Evolutionary conservation across 2,329 filamentous ascomycete species (phyloP).

Genomic region (Taxawa tesnikishii): DNA sequence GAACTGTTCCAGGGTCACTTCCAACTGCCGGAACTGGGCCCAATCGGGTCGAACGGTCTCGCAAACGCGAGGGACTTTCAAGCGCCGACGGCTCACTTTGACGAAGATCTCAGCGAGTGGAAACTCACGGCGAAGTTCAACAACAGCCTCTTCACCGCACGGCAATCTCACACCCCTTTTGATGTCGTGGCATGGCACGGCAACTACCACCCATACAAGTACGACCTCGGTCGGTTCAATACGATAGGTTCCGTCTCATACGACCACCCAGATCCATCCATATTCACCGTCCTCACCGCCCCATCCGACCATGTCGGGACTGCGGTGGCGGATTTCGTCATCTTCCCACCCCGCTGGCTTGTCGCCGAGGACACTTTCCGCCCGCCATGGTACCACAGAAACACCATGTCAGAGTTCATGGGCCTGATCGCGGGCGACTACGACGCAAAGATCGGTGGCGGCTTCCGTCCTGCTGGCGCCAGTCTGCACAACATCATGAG

Average conservation of each 20-base stretch:
- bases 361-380: slow-evolving; percentile 59
- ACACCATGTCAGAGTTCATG: slow-evolving; percentile 57
- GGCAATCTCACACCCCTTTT: slow-evolving; percentile 54
- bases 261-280: slow-evolving; percentile 55
- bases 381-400: slow-evolving; percentile 61
- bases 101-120: slow-evolving; percentile 43
- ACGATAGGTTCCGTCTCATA: slow-evolving; percentile 43
- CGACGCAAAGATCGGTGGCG: slow-evolving; percentile 43
- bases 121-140: slow-evolving; percentile 49
- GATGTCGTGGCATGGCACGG: slow-evolving; percentile 64
- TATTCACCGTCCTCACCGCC: slow-evolving; percentile 56
- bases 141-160: slow-evolving; percentile 47
- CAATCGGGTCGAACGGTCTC: slow-evolving; percentile 53
- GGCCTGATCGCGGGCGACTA: slow-evolving; percentile 47
- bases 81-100: slow-evolving; percentile 45
- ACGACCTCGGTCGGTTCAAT: slow-evolving; percentile 46
- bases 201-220: slow-evolving; percentile 51
- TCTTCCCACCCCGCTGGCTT: slow-evolving; percentile 49
- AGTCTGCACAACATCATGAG: slow-evolving; percentile 35
- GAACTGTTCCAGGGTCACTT: slow-evolving; percentile 56
- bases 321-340: slow-evolving; percentile 56
- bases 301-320: slow-evolving; percentile 42
- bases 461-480: slow-evolving; percentile 48
- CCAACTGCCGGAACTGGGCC: slow-evolving; percentile 53
- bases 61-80: slow-evolving; percentile 56